Conservation (phyloP, 2,329 filamentous ascomycete species). For the Diaporthe helianthi region DNA sequence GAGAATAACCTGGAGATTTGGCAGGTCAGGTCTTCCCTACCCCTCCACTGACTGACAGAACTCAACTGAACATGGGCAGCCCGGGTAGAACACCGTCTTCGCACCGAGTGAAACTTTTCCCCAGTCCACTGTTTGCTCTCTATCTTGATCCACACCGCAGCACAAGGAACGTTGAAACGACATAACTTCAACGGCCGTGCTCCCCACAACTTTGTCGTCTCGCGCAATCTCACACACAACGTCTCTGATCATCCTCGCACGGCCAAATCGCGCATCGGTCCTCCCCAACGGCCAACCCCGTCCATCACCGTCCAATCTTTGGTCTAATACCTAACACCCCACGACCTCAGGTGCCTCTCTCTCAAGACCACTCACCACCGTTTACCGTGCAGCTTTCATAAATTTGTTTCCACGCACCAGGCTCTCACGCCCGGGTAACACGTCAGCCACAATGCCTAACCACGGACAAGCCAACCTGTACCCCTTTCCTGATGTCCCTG, state of each 20-base stretch:
- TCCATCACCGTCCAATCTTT: not conserved
- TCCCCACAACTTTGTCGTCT: not conserved
- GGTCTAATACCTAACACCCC: slow-evolving; percentile 14
- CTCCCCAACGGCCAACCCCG: not conserved
- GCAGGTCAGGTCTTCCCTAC: not conserved
- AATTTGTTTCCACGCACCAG: not conserved
- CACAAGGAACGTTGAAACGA: not conserved
- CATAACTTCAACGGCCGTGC: not conserved
- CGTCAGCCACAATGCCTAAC: slow-evolving; percentile 56
- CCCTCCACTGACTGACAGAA: slow-evolving; percentile 20
- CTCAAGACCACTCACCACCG: not conserved
- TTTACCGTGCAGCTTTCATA: not conserved
- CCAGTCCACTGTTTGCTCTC: slow-evolving; percentile 10
- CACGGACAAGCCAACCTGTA: slow-evolving; percentile 71
- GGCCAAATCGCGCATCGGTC: slow-evolving; percentile 32
- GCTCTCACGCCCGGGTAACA: not conserved
- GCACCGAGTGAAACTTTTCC: slow-evolving; percentile 19
- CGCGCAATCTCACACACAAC: not conserved
- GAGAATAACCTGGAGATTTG: not conserved
- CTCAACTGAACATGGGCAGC: not conserved
- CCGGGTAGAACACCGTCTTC: slow-evolving; percentile 14
- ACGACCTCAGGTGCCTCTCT: no score
- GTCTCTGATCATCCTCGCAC: not conserved
- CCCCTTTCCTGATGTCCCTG: slow-evolving; percentile 73
- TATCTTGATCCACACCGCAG: slow-evolving; percentile 10